Evolutionary conservation across 2,329 filamentous ascomycete species (phyloP), one percentile per base, ranked within the genome.

Genomic region (Paecilomyces formosus): DNA sequence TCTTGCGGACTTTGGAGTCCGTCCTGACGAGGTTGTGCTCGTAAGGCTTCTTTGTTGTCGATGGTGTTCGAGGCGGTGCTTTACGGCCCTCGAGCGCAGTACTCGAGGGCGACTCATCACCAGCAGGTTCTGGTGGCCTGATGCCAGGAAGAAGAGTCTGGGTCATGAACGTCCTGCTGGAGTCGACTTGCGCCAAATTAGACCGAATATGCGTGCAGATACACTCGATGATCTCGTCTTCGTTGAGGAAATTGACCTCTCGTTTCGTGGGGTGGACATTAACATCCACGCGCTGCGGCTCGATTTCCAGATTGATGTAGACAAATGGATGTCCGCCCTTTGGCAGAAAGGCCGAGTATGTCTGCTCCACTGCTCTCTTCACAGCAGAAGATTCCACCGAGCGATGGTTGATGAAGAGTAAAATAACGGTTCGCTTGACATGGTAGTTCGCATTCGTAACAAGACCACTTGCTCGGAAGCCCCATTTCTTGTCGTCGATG

Each of bases 241-340:
- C 94, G 61, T 97, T 96, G 22, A 99, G 81, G 66, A 99, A 97
- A 68, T 97, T 94, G 21, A 99, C 94, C 70, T 99, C 93, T 55
- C 91, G 83, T 73, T 99, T 99, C 0, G 94, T 99, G 0, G 94
- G 94, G 72, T 99, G 94, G 0, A 99, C 89, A 66, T 99, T 99
- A 69, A 99, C 95, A 72, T 99, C 94, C 3, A 99, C 91, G 56
- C 93, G 83, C 26, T 88, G 85, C 1, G 94, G 93, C 65, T 97
- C 92, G 58, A 99, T 96, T 60, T 96, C 89, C 2, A 99, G 81
- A 69, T 88, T 94, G 26, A 99, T 81, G 69, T 99, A 99, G 58
- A 93, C 81, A 71, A 97, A 99, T 0, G 94, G 94, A 69, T 96
- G 94, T 1, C 92, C 91, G 33, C 90, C 91, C 74, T 97, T 99